phyloP scores from a whole-genome alignment of 1,284 basidiomycete species.

The Heliocybe sulcata region DNA sequence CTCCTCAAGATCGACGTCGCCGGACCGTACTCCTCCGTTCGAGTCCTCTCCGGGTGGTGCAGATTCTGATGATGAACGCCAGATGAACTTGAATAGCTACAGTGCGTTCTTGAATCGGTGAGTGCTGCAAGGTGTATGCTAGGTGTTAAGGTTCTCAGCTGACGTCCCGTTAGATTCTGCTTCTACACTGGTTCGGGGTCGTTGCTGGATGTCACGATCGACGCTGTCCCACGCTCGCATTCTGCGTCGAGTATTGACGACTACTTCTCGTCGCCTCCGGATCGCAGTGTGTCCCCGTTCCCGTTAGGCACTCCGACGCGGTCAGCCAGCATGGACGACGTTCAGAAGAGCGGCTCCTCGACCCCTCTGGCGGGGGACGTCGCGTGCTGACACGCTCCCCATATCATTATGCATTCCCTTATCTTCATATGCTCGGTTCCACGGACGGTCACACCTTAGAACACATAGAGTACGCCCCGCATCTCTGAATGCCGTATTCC shows the following conservation, averaged over 20 bases:
- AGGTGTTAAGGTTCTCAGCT: conserved; percentile 4
- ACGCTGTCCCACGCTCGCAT: conserved; percentile 39
- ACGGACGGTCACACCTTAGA: not conserved
- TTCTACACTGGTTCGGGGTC: conserved; percentile 59
- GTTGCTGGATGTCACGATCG: conserved; percentile 21
- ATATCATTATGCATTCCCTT: not conserved
- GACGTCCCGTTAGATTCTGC: conserved; percentile 49
- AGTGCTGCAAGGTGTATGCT: conserved; percentile 18
- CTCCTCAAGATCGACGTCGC: conserved; percentile 27
- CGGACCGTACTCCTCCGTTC: conserved; percentile 12
- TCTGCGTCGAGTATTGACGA: conserved; percentile 51
- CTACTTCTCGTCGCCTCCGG: conserved; percentile 25
- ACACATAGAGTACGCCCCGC: not conserved
- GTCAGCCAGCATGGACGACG: conserved; percentile 24
- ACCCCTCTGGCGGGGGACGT: conserved; percentile 13
- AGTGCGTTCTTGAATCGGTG: conserved; percentile 58
- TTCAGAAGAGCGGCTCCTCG: conserved; percentile 18
- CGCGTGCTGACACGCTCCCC: not conserved
- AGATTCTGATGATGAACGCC: conserved; percentile 6
- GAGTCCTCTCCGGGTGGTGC: not conserved
- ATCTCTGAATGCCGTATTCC: not conserved
- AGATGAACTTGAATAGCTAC: conserved; percentile 32
- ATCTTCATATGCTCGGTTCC: not conserved
- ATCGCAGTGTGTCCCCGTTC: conserved; percentile 13
- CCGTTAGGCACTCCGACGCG: conserved; percentile 19